Evolutionary conservation across 805 yeast species (phyloP), one percentile per base, ranked within the genome.

Genomic region (Starmerella stigmatis): DNA sequence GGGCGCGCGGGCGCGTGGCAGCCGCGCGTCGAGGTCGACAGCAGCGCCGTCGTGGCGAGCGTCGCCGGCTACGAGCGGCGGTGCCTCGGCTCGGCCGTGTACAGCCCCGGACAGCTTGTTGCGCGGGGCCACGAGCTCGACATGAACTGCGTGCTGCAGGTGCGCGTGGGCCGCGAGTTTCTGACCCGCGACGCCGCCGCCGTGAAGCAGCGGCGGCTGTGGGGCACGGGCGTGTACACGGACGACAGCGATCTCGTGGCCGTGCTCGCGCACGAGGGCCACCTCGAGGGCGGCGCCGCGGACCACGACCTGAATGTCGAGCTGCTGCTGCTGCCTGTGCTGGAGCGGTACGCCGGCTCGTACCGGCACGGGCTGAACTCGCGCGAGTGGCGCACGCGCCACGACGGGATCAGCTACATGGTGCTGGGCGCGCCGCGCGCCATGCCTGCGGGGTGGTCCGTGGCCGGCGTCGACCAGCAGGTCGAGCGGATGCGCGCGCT

Each of bases 201-300:
- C 29, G 45, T 52, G 7, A 68, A 65, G 25, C 57, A 54, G 28
- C 74, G 80, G 25, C 65, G 76, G 41, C 71, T 86, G 2, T 89
- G 97, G 97, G 98, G 98, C 2, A 74, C 88, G 2, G 94, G 88
- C 35, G 69, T 92, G 0, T 92, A 89, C 62, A 84, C 96, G 0
- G 97, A 92, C 62, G 98, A 89, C 61, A 81, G 94, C 1, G 95
- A 89, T 61, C 66, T 88, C 2, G 70, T 89, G 29, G 70, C 83
- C 5, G 81, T 79, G 0, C 64, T 89, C 42, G 73, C 76, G 50
- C 97, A 92, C 56, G 66, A 78, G 49, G 96, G 96, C 0, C 64
- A 79, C 37, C 68, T 79, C 34, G 57, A 44, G 57, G 53, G 47
- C 53, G 59, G 56, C 53, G 66, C 66, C 49, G 7, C 10, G 6